Evolutionary conservation across 2,329 filamentous ascomycete species (phyloP).

Genomic region (Tolypocladium capitatum): DNA sequence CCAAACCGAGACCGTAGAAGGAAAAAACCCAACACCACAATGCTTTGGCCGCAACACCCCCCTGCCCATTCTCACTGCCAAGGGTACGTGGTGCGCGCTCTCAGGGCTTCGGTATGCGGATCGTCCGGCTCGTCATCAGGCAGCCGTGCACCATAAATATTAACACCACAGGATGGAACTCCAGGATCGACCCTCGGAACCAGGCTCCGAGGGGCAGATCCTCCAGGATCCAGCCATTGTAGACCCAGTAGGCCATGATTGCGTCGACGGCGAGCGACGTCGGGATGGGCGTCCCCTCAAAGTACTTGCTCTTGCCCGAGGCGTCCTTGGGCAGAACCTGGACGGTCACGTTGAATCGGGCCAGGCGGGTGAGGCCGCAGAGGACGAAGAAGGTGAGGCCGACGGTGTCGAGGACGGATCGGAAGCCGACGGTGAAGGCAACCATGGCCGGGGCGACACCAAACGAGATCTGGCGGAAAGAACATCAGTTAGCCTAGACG

Average conservation of each 20-base stretch:
- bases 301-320: slow-evolving; percentile 83
- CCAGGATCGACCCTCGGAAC: slow-evolving; percentile 53
- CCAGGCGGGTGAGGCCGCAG: slow-evolving; percentile 82
- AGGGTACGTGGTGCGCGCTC: not conserved
- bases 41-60: not conserved
- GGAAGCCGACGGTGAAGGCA: slow-evolving; percentile 80
- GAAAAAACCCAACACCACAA: not conserved
- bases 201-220: slow-evolving; percentile 64
- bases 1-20: not conserved
- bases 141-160: slow-evolving; percentile 84
- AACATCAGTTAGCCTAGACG: not conserved
- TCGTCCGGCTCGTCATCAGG: slow-evolving; percentile 87
- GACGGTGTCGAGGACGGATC: slow-evolving; percentile 71
- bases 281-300: slow-evolving; percentile 93
- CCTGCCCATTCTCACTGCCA: not conserved
- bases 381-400: slow-evolving; percentile 80
- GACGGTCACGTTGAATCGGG: slow-evolving; percentile 95
- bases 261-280: slow-evolving; percentile 71
- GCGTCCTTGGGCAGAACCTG: slow-evolving; percentile 81
- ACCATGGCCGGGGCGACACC: slow-evolving; percentile 78
- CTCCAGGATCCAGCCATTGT: slow-evolving; percentile 64
- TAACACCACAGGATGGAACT: slow-evolving; percentile 71
- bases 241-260: slow-evolving; percentile 83
- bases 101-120: slow-evolving; percentile 84
- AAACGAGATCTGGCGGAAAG: slow-evolving; percentile 70